phyloP scores from a whole-genome alignment of 116 monocot species.

The Zostera marina region DNA sequence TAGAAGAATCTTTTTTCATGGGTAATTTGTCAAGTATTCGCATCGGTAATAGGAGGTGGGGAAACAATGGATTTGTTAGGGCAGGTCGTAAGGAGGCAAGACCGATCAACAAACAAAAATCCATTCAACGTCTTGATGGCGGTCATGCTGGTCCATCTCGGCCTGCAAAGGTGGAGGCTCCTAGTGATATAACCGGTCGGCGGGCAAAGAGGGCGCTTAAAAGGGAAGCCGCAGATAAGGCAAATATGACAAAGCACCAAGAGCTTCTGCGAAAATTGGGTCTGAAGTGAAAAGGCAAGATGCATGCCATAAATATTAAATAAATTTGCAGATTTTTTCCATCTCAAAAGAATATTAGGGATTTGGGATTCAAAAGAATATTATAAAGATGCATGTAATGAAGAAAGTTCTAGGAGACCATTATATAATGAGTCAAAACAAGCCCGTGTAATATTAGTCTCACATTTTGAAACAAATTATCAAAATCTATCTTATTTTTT shows the following conservation, averaged over 20 bases:
- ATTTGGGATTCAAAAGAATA: no score
- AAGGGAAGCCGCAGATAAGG: constrained; percentile 82
- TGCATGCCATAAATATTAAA: no score
- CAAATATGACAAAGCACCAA: constrained; percentile 62
- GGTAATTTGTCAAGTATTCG: constrained; percentile 33
- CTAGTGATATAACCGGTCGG: constrained; percentile 36
- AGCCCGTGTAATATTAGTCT: no score
- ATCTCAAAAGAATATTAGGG: no score
- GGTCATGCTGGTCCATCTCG: constrained; percentile 32
- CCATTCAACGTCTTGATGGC: constrained; percentile 4
- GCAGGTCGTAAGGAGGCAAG: constrained; percentile 76
- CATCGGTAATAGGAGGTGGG: constrained; percentile 91
- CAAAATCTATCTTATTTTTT: no score
- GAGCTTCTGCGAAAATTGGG: constrained; percentile 55
- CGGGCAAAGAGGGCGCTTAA: constrained; percentile 75
- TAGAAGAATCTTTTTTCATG: constrained; percentile 34
- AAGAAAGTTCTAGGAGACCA: no score
- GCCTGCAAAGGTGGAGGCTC: constrained; percentile 9
- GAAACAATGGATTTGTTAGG: constrained; percentile 63
- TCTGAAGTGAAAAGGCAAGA: constrained; percentile 11
- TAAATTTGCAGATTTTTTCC: no score
- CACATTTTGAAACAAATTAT: no score
- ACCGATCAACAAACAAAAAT: constrained; percentile 22
- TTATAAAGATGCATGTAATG: no score
- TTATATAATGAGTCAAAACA: no score